These are phyloP conservation scores for Antitrichia curtipendula DNA, from an alignment of 225 moss, liverwort and hornwort species.

Conservation along the genomic window DNA sequence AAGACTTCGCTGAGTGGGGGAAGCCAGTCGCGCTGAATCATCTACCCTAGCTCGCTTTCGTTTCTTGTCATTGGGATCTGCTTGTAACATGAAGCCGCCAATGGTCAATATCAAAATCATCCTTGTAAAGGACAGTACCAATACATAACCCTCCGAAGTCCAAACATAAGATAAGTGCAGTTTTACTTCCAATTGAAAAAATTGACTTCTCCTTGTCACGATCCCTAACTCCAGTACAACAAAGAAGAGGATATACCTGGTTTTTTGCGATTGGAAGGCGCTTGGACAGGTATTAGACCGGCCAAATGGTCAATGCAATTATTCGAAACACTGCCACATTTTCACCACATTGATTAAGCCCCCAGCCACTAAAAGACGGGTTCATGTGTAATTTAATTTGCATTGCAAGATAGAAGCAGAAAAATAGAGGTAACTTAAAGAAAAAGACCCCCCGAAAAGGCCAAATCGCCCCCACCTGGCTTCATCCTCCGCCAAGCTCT, in stretches of 20 bases:
- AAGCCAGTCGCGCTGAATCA: slow-evolving; percentile 59
- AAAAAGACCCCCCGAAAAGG: not conserved
- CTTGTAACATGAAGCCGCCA: not conserved
- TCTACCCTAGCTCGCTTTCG: slow-evolving; percentile 72
- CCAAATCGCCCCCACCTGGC: not conserved
- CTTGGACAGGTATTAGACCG: slow-evolving; percentile 8
- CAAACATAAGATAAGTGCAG: not conserved
- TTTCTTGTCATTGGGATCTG: slow-evolving; percentile 51
- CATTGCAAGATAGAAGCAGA: not conserved
- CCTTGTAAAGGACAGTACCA: not conserved
- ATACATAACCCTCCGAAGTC: not conserved
- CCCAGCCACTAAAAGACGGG: not conserved
- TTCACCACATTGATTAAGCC: not conserved
- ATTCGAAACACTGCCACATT: slow-evolving; percentile 20
- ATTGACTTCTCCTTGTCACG: not conserved
- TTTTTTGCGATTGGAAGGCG: slow-evolving; percentile 45
- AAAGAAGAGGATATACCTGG: slow-evolving; percentile 4
- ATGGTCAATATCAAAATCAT: slow-evolving; percentile 3
- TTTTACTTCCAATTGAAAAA: not conserved
- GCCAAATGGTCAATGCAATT: not conserved
- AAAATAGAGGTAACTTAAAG: not conserved
- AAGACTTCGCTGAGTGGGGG: slow-evolving; percentile 46
- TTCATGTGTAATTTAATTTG: not conserved
- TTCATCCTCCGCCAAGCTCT: slow-evolving; percentile 65
- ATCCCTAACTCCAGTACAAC: not conserved